Conservation (phyloP, 352 stramenopile genomes). For the Phytophthora ohioensis region DNA sequence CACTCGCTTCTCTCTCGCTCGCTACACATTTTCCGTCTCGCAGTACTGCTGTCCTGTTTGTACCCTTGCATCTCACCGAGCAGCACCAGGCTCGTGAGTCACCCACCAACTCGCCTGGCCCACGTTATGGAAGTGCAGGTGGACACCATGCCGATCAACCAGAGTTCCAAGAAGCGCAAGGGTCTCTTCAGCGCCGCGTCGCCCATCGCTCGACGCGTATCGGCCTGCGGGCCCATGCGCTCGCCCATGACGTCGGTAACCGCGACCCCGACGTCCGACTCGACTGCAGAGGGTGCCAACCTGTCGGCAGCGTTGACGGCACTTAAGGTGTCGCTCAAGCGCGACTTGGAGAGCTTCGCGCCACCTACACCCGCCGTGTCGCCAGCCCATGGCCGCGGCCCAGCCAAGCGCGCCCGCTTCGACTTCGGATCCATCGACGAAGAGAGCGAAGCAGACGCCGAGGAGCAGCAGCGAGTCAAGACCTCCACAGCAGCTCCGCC, state of each 20-base stretch:
- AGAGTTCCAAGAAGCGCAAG: conserved; percentile 81
- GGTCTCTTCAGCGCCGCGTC: conserved; percentile 39
- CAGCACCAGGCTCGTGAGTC: conserved; percentile 15
- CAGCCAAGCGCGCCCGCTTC: conserved; percentile 68
- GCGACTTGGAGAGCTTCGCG: conserved; percentile 74
- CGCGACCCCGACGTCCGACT: conserved; percentile 14
- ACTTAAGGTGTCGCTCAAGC: conserved; percentile 82
- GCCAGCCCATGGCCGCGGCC: conserved; percentile 53
- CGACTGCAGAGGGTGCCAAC: conserved; percentile 51
- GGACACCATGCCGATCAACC: conserved; percentile 61
- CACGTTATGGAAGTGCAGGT: conserved; percentile 47
- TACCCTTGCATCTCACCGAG: conserved; percentile 19
- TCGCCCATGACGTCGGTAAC: conserved; percentile 16
- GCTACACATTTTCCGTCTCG: conserved; percentile 10
- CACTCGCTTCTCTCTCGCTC: background rate
- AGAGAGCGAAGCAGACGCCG: conserved; percentile 29
- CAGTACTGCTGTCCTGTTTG: conserved; percentile 27
- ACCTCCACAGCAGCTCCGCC: conserved; percentile 25
- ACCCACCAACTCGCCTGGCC: conserved; percentile 7
- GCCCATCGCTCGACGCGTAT: conserved; percentile 39
- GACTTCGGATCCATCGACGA: conserved; percentile 48
- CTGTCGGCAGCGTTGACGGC: conserved; percentile 66
- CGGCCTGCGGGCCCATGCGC: conserved; percentile 23
- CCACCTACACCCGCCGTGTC: conserved; percentile 78
- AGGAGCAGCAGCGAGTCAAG: conserved; percentile 38